These are phyloP conservation scores for Sutorius australiensis DNA, from an alignment of 768 basidiomycete genomes.

Conservation along the genomic window DNA sequence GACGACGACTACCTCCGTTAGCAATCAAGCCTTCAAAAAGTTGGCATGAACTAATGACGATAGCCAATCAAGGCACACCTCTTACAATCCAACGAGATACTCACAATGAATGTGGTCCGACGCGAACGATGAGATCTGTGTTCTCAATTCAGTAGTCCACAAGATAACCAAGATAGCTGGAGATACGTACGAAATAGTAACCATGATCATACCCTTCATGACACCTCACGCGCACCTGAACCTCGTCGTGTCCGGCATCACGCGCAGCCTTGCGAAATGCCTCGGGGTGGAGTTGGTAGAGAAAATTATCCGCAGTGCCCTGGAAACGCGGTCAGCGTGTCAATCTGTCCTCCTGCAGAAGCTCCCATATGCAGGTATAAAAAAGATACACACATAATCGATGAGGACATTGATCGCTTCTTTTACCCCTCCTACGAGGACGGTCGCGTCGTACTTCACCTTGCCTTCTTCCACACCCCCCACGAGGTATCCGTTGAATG, in stretches of 20 bases:
- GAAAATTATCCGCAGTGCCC: conserved; percentile 80
- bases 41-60: conserved; percentile 71
- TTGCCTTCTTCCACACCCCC: conserved; percentile 76
- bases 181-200: conserved; percentile 72
- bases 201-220: conserved; percentile 87
- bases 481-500: conserved; percentile 80
- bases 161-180: neutral
- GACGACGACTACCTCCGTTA: neutral
- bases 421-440: conserved; percentile 61
- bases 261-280: conserved; percentile 80
- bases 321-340: conserved; percentile 27
- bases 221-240: conserved; percentile 71
- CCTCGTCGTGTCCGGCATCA: conserved; percentile 65
- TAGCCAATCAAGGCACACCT: conserved; percentile 8
- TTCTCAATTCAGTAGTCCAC: neutral
- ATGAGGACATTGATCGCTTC: conserved; percentile 75
- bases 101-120: conserved; percentile 86
- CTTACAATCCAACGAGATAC: conserved; percentile 25
- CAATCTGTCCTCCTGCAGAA: neutral
- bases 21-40: conserved; percentile 65
- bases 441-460: conserved; percentile 76
- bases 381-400: conserved; percentile 64
- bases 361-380: neutral
- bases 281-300: conserved; percentile 87
- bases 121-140: conserved; percentile 84